Evolutionary conservation across 169 alveolate genomes (phyloP).

Genomic region (Babesia ovis): DNA sequence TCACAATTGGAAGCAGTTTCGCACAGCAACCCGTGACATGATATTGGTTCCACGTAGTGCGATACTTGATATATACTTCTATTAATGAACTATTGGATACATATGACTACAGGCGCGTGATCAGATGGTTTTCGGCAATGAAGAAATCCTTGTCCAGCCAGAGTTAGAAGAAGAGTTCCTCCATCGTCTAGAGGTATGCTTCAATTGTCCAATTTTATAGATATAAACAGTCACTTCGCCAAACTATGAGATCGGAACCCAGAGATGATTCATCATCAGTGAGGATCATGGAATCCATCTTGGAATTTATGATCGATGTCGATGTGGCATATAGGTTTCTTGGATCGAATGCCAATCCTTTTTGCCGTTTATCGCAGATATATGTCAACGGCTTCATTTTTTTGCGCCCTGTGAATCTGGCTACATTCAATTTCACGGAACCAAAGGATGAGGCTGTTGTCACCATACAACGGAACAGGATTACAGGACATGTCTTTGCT

Average conservation of each 20-base stretch:
- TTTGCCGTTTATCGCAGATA: constrained; percentile 53
- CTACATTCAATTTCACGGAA: constrained; percentile 9
- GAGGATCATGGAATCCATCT: constrained; percentile 16
- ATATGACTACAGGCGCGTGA: constrained; percentile 49
- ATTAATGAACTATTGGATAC: too few relatives aligned
- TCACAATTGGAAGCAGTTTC: too few relatives aligned
- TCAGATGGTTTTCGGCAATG: constrained; percentile 64
- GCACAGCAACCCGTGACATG: too few relatives aligned
- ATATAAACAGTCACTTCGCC: constrained; percentile 2
- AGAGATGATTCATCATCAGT: not conserved
- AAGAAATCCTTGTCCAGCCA: constrained; percentile 51
- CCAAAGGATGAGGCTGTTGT: constrained; percentile 15
- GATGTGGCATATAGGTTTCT: constrained; percentile 35
- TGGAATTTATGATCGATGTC: constrained; percentile 46
- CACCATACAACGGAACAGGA: constrained; percentile 24
- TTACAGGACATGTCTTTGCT: constrained; percentile 33
- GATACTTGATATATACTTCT: too few relatives aligned
- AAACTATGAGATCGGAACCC: not conserved
- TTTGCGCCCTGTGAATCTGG: constrained; percentile 37
- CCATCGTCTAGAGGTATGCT: constrained; percentile 34
- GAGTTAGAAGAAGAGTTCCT: constrained; percentile 40
- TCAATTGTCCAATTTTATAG: too few relatives aligned
- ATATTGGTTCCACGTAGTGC: too few relatives aligned
- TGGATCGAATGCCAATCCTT: constrained; percentile 35
- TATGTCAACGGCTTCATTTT: constrained; percentile 42